Evolutionary conservation across 2,329 filamentous ascomycete species (phyloP).

Genomic region (Penicillium sp.): DNA sequence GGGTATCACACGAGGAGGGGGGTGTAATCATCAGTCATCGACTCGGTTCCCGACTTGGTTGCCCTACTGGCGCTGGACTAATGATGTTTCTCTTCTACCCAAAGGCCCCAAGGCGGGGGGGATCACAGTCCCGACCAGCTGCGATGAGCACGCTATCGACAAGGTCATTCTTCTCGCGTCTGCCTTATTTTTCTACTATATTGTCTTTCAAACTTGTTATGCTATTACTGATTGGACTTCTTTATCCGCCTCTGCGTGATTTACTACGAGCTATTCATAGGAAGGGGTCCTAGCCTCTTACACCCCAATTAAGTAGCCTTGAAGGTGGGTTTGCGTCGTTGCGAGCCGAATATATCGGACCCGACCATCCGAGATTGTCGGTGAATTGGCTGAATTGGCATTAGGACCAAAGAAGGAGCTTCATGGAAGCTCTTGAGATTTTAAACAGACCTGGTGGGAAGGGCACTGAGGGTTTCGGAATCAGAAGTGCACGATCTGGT

Average conservation of each 20-base stretch:
- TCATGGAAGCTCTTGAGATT: not conserved
- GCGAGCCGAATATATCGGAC: not conserved
- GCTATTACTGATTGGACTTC: not conserved
- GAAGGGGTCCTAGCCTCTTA: not conserved
- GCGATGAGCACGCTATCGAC: not conserved
- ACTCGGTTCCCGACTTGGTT: slow-evolving; percentile 1
- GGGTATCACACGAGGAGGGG: not conserved
- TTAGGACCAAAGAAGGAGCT: not conserved
- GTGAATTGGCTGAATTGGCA: not conserved
- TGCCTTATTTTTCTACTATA: too few relatives aligned
- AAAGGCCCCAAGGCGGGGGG: not conserved
- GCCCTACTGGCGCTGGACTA: not conserved
- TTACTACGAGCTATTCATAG: not conserved
- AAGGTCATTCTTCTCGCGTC: not conserved
- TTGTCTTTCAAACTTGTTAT: not conserved
- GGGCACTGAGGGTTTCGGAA: not conserved
- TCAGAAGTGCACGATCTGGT: not conserved
- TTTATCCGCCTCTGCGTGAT: not conserved
- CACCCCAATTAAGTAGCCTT: not conserved
- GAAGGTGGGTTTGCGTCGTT: not conserved
- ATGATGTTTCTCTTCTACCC: not conserved
- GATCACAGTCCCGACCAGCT: not conserved
- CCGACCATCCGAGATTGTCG: not conserved
- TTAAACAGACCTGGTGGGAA: not conserved
- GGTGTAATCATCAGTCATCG: slow-evolving; percentile 12